Base-by-base conservation (phyloP, 2,329 filamentous ascomycete species). In the Phaeosphaeria sp. region DNA sequence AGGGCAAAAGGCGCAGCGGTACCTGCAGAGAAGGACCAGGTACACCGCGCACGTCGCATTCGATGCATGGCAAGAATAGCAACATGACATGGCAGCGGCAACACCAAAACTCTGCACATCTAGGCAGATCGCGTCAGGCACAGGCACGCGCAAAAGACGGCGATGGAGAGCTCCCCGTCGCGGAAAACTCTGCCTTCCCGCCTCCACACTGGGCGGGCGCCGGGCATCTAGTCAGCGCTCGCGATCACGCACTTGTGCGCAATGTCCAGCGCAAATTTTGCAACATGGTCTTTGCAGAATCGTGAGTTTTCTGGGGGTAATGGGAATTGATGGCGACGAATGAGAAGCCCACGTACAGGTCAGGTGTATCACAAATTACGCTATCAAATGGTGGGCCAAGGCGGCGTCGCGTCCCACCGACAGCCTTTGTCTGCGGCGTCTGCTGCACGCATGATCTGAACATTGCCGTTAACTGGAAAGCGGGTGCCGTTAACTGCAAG, bases 391-490 rank as follows among this genome's bases (percentile, higher is more conserved):
- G 39, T 42, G 58, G 63, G 66, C 60, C 62, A 65, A 63, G 56
- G 46, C 52, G n/a, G 52, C 46, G 24, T 57, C 57, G 62, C 62
- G 57, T 59, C 52, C 57, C 55, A 49, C 61, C 62, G 57, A 56
- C 49, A 53, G 58, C 57, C 64, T 61, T 66, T 68, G 64, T 67
- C 60, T 64, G 61, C 60, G 53, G 52, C 63, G 63, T 57, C 57
- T 58, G 60, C 57, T 58, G 60, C 47, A 64, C 73, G 69, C 71
- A 74, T 76, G 74, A 77, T 74, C 71, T 60, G 54, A 53, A 50
- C 53, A 62, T 66, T 78, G 74, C 76, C 74, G 74, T 77, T 79
- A 79, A 78, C 77, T 77, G 77, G 73, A 79, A 78, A 77, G 77
- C 72, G 67, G 52, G 30, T 78, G 75, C 76, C 74, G 74, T 77